Evolutionary conservation across 2,329 filamentous ascomycete species (phyloP).

Genomic region (Geoglossum cookeanum): DNA sequence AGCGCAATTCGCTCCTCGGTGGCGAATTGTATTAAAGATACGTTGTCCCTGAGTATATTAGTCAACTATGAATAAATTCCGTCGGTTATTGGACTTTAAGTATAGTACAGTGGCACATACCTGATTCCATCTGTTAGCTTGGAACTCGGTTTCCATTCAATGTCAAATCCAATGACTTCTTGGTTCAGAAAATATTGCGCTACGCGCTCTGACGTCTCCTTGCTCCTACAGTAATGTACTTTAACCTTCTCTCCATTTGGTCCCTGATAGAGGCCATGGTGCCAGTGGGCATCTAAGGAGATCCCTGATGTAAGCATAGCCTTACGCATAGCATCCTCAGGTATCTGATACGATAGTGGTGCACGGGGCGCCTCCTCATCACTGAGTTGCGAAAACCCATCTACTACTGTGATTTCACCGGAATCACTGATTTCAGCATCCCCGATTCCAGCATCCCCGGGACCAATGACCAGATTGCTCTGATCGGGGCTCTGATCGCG

Average conservation of each 20-base stretch:
- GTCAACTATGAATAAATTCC: conserved; percentile 22
- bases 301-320: conserved; percentile 29
- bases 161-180: conserved; percentile 64
- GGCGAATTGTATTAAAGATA: conserved; percentile 70
- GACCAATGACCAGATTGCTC: neutral
- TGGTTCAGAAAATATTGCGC: conserved; percentile 47
- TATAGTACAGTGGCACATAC: conserved; percentile 5
- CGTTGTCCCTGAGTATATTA: conserved; percentile 39
- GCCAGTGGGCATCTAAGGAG: conserved; percentile 41
- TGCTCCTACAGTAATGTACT: conserved; percentile 60
- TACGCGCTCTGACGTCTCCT: conserved; percentile 46
- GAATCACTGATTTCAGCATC: neutral
- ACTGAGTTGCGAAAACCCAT: neutral
- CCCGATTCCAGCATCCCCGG: neutral
- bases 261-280: conserved; percentile 45
- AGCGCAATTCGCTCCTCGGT: conserved; percentile 57
- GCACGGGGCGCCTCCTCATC: neutral
- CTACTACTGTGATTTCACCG: neutral
- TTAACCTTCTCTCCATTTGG: conserved; percentile 34
- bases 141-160: conserved; percentile 52
- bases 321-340: conserved; percentile 23
- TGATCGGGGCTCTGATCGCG: too few relatives aligned
- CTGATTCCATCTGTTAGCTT: conserved; percentile 6
- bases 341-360: conserved; percentile 26
- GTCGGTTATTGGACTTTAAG: neutral